Conservation (phyloP, 768 basidiomycete genomes). For the Russula brevipes region DNA sequence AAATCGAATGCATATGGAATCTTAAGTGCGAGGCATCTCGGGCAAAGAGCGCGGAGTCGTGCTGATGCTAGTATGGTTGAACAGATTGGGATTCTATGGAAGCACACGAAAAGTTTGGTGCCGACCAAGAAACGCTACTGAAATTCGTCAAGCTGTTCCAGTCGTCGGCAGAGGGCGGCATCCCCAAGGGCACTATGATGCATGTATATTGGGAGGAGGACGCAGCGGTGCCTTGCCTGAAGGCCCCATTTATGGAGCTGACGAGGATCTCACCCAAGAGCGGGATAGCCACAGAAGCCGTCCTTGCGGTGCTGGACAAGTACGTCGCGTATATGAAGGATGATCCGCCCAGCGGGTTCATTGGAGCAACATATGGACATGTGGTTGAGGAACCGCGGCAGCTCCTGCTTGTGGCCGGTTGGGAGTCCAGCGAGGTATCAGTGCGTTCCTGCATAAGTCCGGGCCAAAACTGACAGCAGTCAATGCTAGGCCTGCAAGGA, state of each 20-base stretch:
- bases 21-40: background rate
- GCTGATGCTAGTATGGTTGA: background rate
- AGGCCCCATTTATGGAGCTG: constrained; percentile 9
- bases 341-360: background rate
- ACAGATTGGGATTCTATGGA: constrained; percentile 11
- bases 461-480: background rate
- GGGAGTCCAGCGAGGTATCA: constrained; percentile 7
- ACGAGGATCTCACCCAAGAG: constrained; percentile 1
- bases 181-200: constrained; percentile 3
- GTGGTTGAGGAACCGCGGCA: constrained; percentile 8
- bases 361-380: constrained; percentile 10
- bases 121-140: background rate
- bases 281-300: background rate
- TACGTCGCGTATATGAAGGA: constrained; percentile 2
- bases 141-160: constrained; percentile 7
- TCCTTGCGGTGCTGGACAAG: background rate
- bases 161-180: constrained; percentile 2
- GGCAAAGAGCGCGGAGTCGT: background rate
- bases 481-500: background rate
- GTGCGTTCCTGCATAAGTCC: background rate
- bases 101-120: background rate
- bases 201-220: constrained; percentile 1
- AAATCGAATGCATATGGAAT: constrained; percentile 5
- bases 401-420: background rate
- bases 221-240: constrained; percentile 4